These are phyloP conservation scores for Diaporthe citriasiana DNA, from an alignment of 2,329 filamentous ascomycete genomes.

Conservation along the genomic window DNA sequence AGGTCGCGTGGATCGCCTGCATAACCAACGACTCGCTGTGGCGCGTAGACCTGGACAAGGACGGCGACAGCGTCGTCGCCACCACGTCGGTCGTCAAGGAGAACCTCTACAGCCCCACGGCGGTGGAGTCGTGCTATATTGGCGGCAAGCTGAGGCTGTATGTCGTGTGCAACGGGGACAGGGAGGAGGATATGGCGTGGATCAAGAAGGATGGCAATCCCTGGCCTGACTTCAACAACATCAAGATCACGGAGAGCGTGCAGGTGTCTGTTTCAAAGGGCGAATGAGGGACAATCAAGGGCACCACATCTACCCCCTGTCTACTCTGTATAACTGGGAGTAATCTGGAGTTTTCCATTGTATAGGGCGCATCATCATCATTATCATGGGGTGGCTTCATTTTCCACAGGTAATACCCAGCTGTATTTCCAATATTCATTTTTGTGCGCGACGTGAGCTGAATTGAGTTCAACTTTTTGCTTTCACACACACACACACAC, in stretches of 20 bases:
- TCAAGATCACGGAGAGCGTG: conserved; percentile 28
- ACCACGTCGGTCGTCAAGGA: conserved; percentile 22
- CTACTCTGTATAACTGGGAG: conserved; percentile 4
- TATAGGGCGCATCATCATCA: background rate
- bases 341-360: conserved; percentile 12
- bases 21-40: conserved; percentile 28
- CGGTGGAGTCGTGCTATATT: background rate
- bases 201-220: conserved; percentile 29
- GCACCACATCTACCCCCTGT: background rate
- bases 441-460: conserved; percentile 1
- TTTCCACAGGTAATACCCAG: conserved; percentile 27
- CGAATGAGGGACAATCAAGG: background rate
- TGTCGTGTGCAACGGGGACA: conserved; percentile 34
- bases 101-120: conserved; percentile 36
- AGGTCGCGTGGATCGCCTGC: conserved; percentile 20
- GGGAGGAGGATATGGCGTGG: conserved; percentile 29
- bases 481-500: background rate
- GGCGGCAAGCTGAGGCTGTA: conserved; percentile 5
- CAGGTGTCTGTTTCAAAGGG: conserved; percentile 1
- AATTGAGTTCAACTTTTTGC: background rate
- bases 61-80: conserved; percentile 19
- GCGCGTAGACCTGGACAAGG: conserved; percentile 19
- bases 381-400: background rate
- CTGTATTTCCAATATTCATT: background rate
- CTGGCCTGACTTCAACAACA: conserved; percentile 19